phyloP scores from a whole-genome alignment of 352 stramenopile species.

The Pythium aristosporum region DNA sequence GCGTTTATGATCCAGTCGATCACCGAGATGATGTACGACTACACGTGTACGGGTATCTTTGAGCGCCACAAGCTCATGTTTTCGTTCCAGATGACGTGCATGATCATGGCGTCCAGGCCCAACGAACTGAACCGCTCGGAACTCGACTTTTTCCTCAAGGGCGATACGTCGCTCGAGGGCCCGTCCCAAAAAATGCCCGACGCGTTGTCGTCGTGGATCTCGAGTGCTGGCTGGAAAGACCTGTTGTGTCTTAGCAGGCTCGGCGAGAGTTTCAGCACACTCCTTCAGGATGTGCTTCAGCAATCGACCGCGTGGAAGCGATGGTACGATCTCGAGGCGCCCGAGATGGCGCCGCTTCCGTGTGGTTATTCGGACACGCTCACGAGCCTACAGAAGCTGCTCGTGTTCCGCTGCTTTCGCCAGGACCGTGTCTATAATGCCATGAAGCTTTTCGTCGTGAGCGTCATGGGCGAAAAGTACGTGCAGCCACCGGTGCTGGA shows the following conservation, averaged over 20 bases:
- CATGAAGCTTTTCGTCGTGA: conserved; percentile 94
- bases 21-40: conserved; percentile 95
- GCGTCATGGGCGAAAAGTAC: conserved; percentile 91
- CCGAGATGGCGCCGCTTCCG: conserved; percentile 84
- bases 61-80: conserved; percentile 98
- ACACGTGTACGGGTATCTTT: conserved; percentile 96
- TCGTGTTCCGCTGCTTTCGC: conserved; percentile 93
- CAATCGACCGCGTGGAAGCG: conserved; percentile 81
- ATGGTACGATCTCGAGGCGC: conserved; percentile 94
- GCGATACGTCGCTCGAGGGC: conserved; percentile 91
- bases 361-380: conserved; percentile 76
- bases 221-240: conserved; percentile 91
- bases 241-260: conserved; percentile 81
- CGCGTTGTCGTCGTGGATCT: conserved; percentile 77
- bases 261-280: conserved; percentile 55
- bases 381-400: conserved; percentile 87
- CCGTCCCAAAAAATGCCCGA: conserved; percentile 71
- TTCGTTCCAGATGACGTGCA: conserved; percentile 95
- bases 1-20: conserved; percentile 89
- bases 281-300: conserved; percentile 51
- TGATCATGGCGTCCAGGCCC: conserved; percentile 88
- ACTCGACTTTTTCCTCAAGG: conserved; percentile 96
- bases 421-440: conserved; percentile 96
- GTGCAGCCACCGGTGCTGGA: conserved; percentile 94
- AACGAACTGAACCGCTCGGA: conserved; percentile 81